These are phyloP conservation scores for Oryza glaberrima DNA, from an alignment of 176 grass and related monocot species.

Conservation along the genomic window DNA sequence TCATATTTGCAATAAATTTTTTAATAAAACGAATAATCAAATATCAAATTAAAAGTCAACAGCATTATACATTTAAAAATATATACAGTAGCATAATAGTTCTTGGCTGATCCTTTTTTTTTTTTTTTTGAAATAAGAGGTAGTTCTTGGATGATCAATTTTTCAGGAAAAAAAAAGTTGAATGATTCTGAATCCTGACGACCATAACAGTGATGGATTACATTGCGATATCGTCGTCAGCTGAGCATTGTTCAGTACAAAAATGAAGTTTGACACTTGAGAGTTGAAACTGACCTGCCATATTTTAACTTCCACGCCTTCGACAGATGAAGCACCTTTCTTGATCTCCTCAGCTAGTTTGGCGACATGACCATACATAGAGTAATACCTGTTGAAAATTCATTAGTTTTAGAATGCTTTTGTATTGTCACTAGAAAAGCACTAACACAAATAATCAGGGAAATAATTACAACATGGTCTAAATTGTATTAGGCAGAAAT, in stretches of 20 bases:
- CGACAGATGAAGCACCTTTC: slow-evolving; percentile 71
- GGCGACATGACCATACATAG: slow-evolving; percentile 85
- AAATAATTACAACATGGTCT: background rate
- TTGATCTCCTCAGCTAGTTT: slow-evolving; percentile 88
- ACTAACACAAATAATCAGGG: background rate
- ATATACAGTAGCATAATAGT: too few relatives aligned
- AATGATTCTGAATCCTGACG: slow-evolving; percentile 1
- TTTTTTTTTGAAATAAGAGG: background rate
- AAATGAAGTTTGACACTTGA: background rate
- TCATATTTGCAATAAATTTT: too few relatives aligned
- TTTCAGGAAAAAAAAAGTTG: background rate
- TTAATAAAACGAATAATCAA: too few relatives aligned
- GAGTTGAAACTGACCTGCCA: slow-evolving; percentile 70
- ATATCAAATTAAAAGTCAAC: too few relatives aligned
- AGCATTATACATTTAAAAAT: too few relatives aligned
- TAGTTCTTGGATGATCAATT: background rate
- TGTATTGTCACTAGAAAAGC: background rate
- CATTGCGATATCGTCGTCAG: background rate
- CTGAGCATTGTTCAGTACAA: background rate
- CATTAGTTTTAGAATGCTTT: background rate
- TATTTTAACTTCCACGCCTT: slow-evolving; percentile 79
- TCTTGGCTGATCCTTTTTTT: background rate
- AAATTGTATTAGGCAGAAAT: background rate
- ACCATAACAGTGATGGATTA: background rate
- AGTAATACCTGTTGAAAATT: slow-evolving; percentile 67